These are phyloP conservation scores for Backusella sp. DNA, from an alignment of 192 early-diverging fungal species.

Conservation along the genomic window DNA sequence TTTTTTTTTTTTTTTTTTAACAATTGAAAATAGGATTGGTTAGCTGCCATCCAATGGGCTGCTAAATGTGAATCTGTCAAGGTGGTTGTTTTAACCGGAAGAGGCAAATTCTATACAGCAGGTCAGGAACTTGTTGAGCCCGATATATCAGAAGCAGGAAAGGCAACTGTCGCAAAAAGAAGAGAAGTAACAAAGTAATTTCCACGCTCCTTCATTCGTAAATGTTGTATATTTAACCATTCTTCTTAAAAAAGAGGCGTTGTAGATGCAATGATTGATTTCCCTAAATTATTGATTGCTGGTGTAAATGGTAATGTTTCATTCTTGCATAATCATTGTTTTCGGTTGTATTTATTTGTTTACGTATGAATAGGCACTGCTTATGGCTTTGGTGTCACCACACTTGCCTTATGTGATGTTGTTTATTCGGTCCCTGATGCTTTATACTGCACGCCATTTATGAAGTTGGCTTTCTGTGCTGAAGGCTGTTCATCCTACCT, in stretches of 20 bases:
- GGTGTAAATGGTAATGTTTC: constrained; percentile 58
- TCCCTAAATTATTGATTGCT: constrained; percentile 68
- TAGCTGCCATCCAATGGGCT: constrained; percentile 56
- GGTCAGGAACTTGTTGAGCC: constrained; percentile 59
- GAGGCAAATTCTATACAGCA: constrained; percentile 61
- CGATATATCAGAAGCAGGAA: neutral
- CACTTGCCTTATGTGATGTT: constrained; percentile 66
- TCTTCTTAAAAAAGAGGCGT: constrained; percentile 10
- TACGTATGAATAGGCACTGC: constrained; percentile 48
- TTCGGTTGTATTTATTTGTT: neutral
- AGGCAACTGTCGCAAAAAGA: neutral
- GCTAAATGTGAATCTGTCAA: constrained; percentile 44
- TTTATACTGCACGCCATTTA: constrained; percentile 73
- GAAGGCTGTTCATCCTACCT: constrained; percentile 71
- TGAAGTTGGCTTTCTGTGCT: constrained; percentile 71
- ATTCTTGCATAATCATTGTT: neutral
- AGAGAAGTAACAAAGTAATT: neutral
- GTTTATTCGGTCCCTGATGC: constrained; percentile 63
- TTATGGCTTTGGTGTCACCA: constrained; percentile 69
- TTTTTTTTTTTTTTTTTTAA: too few relatives aligned
- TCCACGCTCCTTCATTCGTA: neutral
- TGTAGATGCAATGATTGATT: constrained; percentile 48
- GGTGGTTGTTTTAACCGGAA: constrained; percentile 64
- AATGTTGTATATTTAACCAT: neutral
- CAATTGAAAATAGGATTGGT: constrained; percentile 47